Evolutionary conservation across 176 grass and related monocot species (phyloP).

Genomic region (Eremochloa ophiuroides): DNA sequence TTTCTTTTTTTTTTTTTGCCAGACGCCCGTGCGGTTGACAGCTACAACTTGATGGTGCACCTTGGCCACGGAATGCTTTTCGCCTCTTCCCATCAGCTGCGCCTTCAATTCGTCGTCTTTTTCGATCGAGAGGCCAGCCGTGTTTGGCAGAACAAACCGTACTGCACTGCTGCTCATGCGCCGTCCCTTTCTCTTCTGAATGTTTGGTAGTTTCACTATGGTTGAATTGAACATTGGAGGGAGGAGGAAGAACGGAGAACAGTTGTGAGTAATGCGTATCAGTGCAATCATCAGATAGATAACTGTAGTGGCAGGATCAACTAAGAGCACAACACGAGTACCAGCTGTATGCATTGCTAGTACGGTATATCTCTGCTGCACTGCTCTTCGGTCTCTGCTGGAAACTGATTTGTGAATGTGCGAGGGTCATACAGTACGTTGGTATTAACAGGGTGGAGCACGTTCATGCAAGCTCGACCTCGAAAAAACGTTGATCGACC

Average conservation of each 20-base stretch:
- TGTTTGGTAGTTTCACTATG: too few relatives aligned
- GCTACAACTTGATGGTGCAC: too few relatives aligned
- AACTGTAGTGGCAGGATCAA: background rate
- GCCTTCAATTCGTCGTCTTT: too few relatives aligned
- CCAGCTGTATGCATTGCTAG: background rate
- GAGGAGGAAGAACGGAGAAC: background rate
- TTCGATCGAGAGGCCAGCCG: too few relatives aligned
- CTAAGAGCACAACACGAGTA: background rate
- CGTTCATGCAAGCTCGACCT: background rate
- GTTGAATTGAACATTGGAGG: too few relatives aligned
- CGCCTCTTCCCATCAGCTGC: too few relatives aligned
- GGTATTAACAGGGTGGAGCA: background rate
- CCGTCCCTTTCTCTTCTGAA: too few relatives aligned
- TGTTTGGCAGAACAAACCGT: too few relatives aligned
- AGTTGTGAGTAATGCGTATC: background rate
- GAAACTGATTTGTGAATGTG: background rate
- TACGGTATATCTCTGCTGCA: background rate
- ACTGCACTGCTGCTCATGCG: too few relatives aligned
- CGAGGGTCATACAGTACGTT: background rate
- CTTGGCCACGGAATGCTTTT: too few relatives aligned
- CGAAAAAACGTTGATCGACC: background rate
- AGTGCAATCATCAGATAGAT: background rate
- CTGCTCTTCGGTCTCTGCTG: background rate
- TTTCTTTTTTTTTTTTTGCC: too few relatives aligned
- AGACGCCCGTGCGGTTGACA: too few relatives aligned